Evolutionary conservation across 495 filamentous ascomycete species (phyloP).

Genomic region (Penicillium roqueforti): DNA sequence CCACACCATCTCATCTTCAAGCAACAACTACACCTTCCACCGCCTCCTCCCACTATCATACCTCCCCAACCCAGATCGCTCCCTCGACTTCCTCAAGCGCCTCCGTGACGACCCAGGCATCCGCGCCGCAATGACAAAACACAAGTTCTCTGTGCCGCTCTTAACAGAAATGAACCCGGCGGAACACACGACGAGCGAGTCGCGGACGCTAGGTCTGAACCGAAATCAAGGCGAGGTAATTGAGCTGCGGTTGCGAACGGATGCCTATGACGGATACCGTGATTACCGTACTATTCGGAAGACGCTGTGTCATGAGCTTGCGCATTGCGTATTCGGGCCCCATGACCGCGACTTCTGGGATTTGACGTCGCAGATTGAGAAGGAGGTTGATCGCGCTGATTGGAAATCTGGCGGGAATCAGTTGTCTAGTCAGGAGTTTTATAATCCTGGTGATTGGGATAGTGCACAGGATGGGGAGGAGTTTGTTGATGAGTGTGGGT

Average conservation of each 20-base stretch:
- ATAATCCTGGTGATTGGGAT: constrained; percentile 59
- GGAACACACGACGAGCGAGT: constrained; percentile 74
- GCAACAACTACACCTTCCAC: constrained; percentile 74
- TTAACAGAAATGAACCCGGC: constrained; percentile 94
- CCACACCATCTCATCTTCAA: constrained; percentile 39
- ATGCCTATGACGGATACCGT: constrained; percentile 89
- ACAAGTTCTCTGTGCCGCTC: constrained; percentile 80
- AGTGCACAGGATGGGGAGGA: constrained; percentile 45
- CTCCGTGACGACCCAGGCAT: constrained; percentile 84
- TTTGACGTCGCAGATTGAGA: constrained; percentile 77
- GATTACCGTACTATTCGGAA: constrained; percentile 87
- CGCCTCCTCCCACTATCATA: constrained; percentile 70
- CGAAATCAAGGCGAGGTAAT: constrained; percentile 86
- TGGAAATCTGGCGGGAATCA: constrained; percentile 64
- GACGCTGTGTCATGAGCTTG: constrained; percentile 91
- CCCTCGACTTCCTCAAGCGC: constrained; percentile 68
- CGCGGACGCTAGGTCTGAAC: constrained; percentile 81
- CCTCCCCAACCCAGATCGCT: constrained; percentile 68
- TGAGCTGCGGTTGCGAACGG: constrained; percentile 83
- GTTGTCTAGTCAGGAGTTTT: constrained; percentile 65
- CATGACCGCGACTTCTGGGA: constrained; percentile 90
- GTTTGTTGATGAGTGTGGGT: constrained; percentile 71
- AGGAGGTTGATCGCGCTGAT: constrained; percentile 75
- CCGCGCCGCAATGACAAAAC: constrained; percentile 70
- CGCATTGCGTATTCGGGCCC: constrained; percentile 80